Evolutionary conservation across 495 filamentous ascomycete species (phyloP).

Genomic region (Penicillium pancosmium): DNA sequence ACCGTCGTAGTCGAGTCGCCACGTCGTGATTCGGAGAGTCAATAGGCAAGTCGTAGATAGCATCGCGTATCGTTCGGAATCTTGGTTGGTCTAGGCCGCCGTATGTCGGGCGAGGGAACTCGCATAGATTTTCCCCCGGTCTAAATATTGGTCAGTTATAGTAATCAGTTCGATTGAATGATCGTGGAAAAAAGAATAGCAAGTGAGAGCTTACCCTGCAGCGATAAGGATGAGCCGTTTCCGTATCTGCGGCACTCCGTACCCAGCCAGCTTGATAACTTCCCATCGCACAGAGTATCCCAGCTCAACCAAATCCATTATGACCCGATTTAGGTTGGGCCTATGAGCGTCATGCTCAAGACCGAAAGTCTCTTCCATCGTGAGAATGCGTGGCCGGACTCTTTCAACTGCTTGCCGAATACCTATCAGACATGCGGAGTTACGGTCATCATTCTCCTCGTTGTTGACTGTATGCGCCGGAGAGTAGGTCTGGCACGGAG

Average conservation of each 20-base stretch:
- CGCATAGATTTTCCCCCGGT: slow-evolving; percentile 73
- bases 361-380: slow-evolving; percentile 83
- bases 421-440: slow-evolving; percentile 74
- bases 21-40: slow-evolving; percentile 52
- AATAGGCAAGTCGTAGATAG: slow-evolving; percentile 48
- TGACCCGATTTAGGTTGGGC: slow-evolving; percentile 57
- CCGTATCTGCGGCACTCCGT: slow-evolving; percentile 64
- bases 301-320: slow-evolving; percentile 63
- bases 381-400: slow-evolving; percentile 70
- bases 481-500: slow-evolving; percentile 84
- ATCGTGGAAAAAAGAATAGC: neutral
- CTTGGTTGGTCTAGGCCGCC: slow-evolving; percentile 32
- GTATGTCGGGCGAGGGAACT: slow-evolving; percentile 71
- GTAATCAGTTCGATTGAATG: neutral
- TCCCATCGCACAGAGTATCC: slow-evolving; percentile 72
- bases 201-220: slow-evolving; percentile 59
- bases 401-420: slow-evolving; percentile 55
- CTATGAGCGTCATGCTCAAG: slow-evolving; percentile 50
- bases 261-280: slow-evolving; percentile 54
- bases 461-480: slow-evolving; percentile 69
- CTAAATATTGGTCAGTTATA: slow-evolving; percentile 39
- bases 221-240: slow-evolving; percentile 76
- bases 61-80: slow-evolving; percentile 47
- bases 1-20: slow-evolving; percentile 22
- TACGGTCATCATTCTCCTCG: slow-evolving; percentile 66